Evolutionary conservation across 352 stramenopile species (phyloP).

Genomic region (Globisporangium sylvaticum): DNA sequence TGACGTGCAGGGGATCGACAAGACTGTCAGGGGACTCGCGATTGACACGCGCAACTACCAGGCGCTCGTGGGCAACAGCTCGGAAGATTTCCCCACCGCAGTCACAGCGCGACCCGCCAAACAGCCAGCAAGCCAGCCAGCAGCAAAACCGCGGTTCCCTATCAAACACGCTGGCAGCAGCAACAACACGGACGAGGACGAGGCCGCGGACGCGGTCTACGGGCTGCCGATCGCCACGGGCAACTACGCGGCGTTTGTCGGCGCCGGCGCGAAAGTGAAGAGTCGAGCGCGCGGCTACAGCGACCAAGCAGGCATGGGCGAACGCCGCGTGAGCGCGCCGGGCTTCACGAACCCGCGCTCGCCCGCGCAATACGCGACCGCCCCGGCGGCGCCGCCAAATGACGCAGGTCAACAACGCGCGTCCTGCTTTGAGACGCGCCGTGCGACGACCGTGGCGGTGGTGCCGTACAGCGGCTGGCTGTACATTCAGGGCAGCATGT

Average conservation of each 20-base stretch:
- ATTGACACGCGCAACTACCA: slow-evolving; percentile 37
- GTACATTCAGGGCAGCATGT: slow-evolving; percentile 52
- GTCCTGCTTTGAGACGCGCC: slow-evolving; percentile 72
- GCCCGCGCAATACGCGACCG: slow-evolving; percentile 21
- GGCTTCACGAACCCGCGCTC: slow-evolving; percentile 16
- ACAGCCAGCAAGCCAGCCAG: background rate
- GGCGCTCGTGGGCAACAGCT: slow-evolving; percentile 1
- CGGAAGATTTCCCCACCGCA: background rate
- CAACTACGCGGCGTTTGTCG: slow-evolving; percentile 49
- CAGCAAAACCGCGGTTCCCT: slow-evolving; percentile 10
- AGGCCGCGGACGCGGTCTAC: slow-evolving; percentile 35
- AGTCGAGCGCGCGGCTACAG: slow-evolving; percentile 52
- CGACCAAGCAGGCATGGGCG: slow-evolving; percentile 27
- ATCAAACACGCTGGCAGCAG: slow-evolving; percentile 1
- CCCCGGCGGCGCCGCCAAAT: background rate
- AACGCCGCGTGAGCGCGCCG: slow-evolving; percentile 33
- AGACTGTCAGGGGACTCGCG: slow-evolving; percentile 19
- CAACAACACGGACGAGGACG: slow-evolving; percentile 15
- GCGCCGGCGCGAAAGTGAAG: slow-evolving; percentile 19
- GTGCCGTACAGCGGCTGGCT: slow-evolving; percentile 67
- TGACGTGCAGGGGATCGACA: background rate
- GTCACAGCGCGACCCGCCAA: background rate
- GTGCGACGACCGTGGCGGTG: slow-evolving; percentile 43
- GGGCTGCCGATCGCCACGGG: slow-evolving; percentile 43
- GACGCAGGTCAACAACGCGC: slow-evolving; percentile 1